These are phyloP conservation scores for Escallonia herrerae DNA, from an alignment of 129 eudicot genomes.

Conservation along the genomic window DNA sequence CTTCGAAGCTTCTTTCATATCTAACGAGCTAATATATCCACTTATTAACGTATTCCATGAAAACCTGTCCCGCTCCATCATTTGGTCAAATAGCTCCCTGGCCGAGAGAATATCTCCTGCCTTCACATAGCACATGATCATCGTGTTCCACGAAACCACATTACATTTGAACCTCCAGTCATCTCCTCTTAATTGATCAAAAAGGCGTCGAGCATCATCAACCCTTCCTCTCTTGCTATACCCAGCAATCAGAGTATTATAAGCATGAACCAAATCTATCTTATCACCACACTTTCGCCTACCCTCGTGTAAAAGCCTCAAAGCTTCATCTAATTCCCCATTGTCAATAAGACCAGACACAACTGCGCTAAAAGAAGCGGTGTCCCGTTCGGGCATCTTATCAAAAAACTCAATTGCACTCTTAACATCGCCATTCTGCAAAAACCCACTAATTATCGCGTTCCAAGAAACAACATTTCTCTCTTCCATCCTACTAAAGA, in stretches of 20 bases:
- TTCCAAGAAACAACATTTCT: conserved; percentile 68
- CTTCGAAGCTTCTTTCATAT: conserved; percentile 50
- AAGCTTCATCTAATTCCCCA: conserved; percentile 49
- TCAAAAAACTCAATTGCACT: conserved; percentile 47
- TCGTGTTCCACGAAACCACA: conserved; percentile 74
- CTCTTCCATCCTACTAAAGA: conserved; percentile 40
- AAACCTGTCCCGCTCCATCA: conserved; percentile 47
- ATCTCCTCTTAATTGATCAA: conserved; percentile 35
- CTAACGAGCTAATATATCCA: conserved; percentile 49
- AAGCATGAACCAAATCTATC: conserved; percentile 53
- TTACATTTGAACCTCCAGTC: conserved; percentile 35
- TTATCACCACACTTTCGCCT: conserved; percentile 19
- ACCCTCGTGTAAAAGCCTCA: conserved; percentile 26
- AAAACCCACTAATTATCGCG: conserved; percentile 55
- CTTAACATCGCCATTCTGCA: conserved; percentile 52
- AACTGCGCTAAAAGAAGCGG: conserved; percentile 54
- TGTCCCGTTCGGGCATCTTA: conserved; percentile 56
- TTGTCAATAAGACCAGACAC: conserved; percentile 64
- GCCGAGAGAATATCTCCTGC: conserved; percentile 56
- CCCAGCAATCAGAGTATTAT: conserved; percentile 78
- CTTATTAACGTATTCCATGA: conserved; percentile 77
- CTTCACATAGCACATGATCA: conserved; percentile 81
- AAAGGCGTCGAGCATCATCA: conserved; percentile 56
- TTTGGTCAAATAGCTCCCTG: conserved; percentile 54
- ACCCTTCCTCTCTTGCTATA: conserved; percentile 66